Evolutionary conservation across 2,329 filamentous ascomycete species (phyloP).

Genomic region (Aspergillus aculeatinus): DNA sequence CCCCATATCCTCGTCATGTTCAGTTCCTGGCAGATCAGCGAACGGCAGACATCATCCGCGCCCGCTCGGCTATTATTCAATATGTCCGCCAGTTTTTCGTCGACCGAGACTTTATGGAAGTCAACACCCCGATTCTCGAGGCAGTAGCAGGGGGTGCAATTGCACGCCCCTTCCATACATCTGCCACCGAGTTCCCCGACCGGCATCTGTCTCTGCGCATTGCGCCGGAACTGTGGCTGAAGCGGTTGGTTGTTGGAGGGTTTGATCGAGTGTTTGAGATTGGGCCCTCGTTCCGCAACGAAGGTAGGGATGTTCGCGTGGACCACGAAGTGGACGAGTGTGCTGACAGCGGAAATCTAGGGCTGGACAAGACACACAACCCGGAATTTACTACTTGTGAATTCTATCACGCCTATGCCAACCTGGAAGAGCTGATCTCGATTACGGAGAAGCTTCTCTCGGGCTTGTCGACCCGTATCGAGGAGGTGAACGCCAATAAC

Average conservation of each 20-base stretch:
- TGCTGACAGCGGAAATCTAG: constrained; percentile 27
- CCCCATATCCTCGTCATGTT: constrained; percentile 75
- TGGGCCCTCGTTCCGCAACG: constrained; percentile 87
- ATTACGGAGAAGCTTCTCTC: constrained; percentile 72
- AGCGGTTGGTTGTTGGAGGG: constrained; percentile 84
- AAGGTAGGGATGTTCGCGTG: constrained; percentile 54
- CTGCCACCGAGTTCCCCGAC: constrained; percentile 71
- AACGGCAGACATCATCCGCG: constrained; percentile 66
- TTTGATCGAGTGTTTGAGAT: constrained; percentile 91
- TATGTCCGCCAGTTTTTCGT: constrained; percentile 73
- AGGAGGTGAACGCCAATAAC: constrained; percentile 41
- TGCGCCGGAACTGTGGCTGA: constrained; percentile 92
- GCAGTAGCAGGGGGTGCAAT: constrained; percentile 81
- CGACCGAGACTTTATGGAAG: constrained; percentile 73
- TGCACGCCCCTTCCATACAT: constrained; percentile 81
- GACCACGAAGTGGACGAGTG: neutral
- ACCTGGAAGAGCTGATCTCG: constrained; percentile 69
- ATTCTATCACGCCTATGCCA: constrained; percentile 86
- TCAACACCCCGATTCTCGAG: constrained; percentile 85
- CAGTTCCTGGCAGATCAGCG: constrained; percentile 76
- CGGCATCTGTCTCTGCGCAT: constrained; percentile 76
- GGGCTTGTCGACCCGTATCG: constrained; percentile 56
- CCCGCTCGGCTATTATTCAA: constrained; percentile 73
- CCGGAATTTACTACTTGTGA: constrained; percentile 98
- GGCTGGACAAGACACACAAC: constrained; percentile 84